These are phyloP conservation scores for Neofusicoccum ribis DNA, from an alignment of 2,329 filamentous ascomycete species.

Conservation along the genomic window DNA sequence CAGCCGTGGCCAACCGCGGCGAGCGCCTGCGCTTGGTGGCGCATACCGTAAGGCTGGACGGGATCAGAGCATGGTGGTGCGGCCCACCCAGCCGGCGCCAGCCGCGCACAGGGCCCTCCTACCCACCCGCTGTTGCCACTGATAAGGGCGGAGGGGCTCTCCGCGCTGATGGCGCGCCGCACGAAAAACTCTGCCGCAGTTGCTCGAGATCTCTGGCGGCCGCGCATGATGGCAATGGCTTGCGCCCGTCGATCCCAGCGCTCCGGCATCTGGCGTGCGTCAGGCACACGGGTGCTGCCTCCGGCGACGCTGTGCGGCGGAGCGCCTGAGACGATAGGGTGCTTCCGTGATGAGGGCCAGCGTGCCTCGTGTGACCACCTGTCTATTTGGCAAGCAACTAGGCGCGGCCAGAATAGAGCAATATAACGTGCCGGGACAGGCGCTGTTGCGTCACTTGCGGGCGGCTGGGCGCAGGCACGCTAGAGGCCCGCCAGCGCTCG, in stretches of 20 bases:
- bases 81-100: neutral
- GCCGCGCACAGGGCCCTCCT: slow-evolving; percentile 1
- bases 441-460: neutral
- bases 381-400: neutral
- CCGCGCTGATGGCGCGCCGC: slow-evolving; percentile 10
- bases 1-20: neutral
- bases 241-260: neutral
- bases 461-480: neutral
- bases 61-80: slow-evolving; percentile 2
- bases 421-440: neutral
- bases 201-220: neutral
- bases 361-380: neutral
- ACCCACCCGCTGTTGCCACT: neutral
- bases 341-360: neutral
- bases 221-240: neutral
- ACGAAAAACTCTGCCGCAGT: neutral
- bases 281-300: neutral
- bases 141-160: slow-evolving; percentile 4
- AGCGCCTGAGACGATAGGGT: neutral
- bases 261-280: too few species aligned
- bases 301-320: neutral
- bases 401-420: neutral
- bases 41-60: neutral
- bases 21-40: neutral
- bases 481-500: neutral